These are phyloP conservation scores for Phanerochaete carnosa DNA, from an alignment of 768 basidiomycete species.

Conservation along the genomic window DNA sequence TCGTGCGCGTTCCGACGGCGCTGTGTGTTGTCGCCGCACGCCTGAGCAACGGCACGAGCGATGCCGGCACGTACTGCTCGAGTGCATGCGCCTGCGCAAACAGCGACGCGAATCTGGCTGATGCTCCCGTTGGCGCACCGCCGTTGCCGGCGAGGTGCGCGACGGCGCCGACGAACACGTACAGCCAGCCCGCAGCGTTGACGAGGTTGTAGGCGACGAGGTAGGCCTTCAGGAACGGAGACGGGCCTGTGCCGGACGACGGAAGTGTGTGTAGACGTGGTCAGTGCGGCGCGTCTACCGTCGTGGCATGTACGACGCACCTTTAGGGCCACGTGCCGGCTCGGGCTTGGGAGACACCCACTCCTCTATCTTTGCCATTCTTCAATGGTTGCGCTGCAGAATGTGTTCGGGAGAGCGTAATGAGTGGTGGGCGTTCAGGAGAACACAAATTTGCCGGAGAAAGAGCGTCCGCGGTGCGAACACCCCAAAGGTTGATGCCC, in stretches of 20 bases:
- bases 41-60: slow-evolving; percentile 38
- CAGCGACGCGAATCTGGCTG: slow-evolving; percentile 8
- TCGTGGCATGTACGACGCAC: neutral
- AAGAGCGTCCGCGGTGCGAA: neutral
- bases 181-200: slow-evolving; percentile 73
- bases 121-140: slow-evolving; percentile 2
- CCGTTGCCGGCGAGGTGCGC: slow-evolving; percentile 36
- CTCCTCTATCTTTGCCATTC: too few species aligned
- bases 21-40: slow-evolving; percentile 57
- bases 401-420: too few species aligned
- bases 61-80: slow-evolving; percentile 29
- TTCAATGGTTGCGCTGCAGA: slow-evolving; percentile 19
- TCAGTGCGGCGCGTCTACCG: neutral
- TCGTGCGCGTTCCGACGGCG: slow-evolving; percentile 57
- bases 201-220: slow-evolving; percentile 75
- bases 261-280: neutral
- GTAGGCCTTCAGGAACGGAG: slow-evolving; percentile 45
- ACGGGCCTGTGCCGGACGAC: slow-evolving; percentile 12
- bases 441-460: too few species aligned
- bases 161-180: slow-evolving; percentile 58
- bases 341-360: slow-evolving; percentile 2
- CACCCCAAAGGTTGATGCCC: too few species aligned
- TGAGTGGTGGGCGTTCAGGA: neutral
- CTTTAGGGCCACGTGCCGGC: slow-evolving; percentile 3
- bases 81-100: slow-evolving; percentile 2